Evolutionary conservation across 2,329 filamentous ascomycete species (phyloP).

Genomic region (Beauveria bassiana): DNA sequence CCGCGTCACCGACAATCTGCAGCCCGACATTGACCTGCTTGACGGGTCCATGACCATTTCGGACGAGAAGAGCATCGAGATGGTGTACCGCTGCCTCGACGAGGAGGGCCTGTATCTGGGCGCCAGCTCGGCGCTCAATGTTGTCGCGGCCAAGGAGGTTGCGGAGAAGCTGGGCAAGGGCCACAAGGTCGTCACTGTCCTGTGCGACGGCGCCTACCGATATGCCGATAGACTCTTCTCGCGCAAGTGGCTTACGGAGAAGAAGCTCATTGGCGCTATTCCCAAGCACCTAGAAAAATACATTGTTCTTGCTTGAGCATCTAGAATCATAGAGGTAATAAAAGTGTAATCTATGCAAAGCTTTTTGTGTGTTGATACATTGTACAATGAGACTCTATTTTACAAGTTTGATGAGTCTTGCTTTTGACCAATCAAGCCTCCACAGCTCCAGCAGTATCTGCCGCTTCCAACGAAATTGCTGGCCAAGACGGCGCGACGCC

Average conservation of each 20-base stretch:
- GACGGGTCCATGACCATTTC: conserved; percentile 79
- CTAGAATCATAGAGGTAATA: not conserved
- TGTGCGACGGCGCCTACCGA: conserved; percentile 94
- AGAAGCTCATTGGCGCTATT: conserved; percentile 73
- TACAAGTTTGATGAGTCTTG: conserved; percentile 1
- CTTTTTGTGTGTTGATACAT: not conserved
- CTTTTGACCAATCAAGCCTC: not conserved
- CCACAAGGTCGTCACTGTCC: conserved; percentile 83
- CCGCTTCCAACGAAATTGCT: not conserved
- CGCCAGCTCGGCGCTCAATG: conserved; percentile 88
- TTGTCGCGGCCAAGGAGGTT: conserved; percentile 89
- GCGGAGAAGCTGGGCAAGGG: conserved; percentile 84
- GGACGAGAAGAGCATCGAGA: conserved; percentile 92
- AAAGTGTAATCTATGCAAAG: conserved; percentile 7
- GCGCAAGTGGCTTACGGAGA: conserved; percentile 79
- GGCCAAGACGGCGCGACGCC: conserved; percentile 24
- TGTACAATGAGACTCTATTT: conserved; percentile 7
- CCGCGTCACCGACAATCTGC: conserved; percentile 88
- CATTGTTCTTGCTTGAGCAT: conserved; percentile 69
- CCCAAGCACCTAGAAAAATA: conserved; percentile 86
- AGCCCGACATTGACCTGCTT: conserved; percentile 73
- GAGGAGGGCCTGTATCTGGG: conserved; percentile 94
- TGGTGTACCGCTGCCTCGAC: conserved; percentile 94
- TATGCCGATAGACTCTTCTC: conserved; percentile 94
- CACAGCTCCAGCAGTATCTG: not conserved